phyloP scores from a whole-genome alignment of 2,329 filamentous ascomycete species.

The Trichothecium sympodiale region DNA sequence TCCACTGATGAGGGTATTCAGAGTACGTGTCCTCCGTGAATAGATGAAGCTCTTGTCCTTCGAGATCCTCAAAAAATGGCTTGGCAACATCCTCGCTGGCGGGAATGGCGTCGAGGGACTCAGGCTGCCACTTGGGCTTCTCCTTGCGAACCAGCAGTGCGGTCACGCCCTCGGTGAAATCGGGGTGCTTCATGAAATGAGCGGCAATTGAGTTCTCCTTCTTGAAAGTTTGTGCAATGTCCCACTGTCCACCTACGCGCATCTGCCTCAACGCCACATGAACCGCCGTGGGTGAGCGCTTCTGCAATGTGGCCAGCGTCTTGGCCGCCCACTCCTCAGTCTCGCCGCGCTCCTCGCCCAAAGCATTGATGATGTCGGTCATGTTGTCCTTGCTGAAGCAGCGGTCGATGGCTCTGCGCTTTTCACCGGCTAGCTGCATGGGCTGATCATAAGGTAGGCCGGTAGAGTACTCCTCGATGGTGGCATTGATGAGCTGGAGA shows the following conservation, averaged over 20 bases:
- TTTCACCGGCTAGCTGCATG: slow-evolving; percentile 53
- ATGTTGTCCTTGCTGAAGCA: slow-evolving; percentile 63
- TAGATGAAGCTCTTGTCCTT: slow-evolving; percentile 41
- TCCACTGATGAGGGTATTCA: slow-evolving; percentile 60
- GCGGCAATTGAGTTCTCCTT: slow-evolving; percentile 76
- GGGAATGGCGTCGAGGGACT: slow-evolving; percentile 56
- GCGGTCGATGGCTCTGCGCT: slow-evolving; percentile 75
- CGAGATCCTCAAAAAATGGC: slow-evolving; percentile 52
- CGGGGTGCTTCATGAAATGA: slow-evolving; percentile 81
- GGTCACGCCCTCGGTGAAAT: slow-evolving; percentile 88
- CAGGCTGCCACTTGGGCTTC: slow-evolving; percentile 66
- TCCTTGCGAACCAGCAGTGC: slow-evolving; percentile 64
- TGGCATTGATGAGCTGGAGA: slow-evolving; percentile 65
- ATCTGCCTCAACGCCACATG: slow-evolving; percentile 79
- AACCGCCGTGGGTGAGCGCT: slow-evolving; percentile 77
- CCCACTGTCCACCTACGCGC: slow-evolving; percentile 64
- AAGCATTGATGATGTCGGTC: slow-evolving; percentile 56
- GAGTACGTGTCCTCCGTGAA: slow-evolving; percentile 52
- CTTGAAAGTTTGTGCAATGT: slow-evolving; percentile 74
- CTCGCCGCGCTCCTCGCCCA: slow-evolving; percentile 41
- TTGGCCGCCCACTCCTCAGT: slow-evolving; percentile 68
- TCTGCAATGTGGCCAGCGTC: slow-evolving; percentile 62
- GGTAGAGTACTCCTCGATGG: slow-evolving; percentile 84
- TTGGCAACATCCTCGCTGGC: slow-evolving; percentile 41
- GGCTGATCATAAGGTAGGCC: slow-evolving; percentile 69